Base-by-base conservation (phyloP, 805 yeast species). In the Danielia oregonensis region DNA sequence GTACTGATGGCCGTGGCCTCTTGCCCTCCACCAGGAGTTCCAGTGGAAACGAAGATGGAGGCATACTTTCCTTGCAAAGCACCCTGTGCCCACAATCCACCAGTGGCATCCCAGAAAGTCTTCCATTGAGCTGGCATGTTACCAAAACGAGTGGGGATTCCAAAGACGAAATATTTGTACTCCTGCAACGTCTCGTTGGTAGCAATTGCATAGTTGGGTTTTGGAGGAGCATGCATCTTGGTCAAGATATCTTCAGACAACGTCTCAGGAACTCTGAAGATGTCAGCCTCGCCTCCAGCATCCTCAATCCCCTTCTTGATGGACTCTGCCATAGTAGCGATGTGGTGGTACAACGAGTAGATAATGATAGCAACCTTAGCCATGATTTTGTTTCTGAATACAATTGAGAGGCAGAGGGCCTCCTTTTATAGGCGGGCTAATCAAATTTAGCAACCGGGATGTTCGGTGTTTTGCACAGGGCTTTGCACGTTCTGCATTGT, bases 261-360 rank as follows among this genome's bases (percentile, higher is more conserved):
- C 9, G 49, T 43, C 37, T 52, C 47, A 10, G 57, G 50, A 18
- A 46, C 38, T 29, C 44, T 48, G 39, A 32, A 39, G 29, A 42
- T 44, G 18, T 44, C 43, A 37, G 82, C 80, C 2, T 54, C 48
- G 11, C 51, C 40, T 42, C 91, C 94, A 11, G 83, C 77, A 6
- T 75, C 67, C 55, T 75, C 80, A 27, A 84, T 72, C 48, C 95
- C 95, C 35, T 63, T 63, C 63, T 82, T 73, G 53, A 77, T 77
- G 28, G 83, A 66, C 57, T 79, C 76, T 24, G 95, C 94, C 51
- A 85, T 52, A 26, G 68, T 62, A 45, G 79, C 78, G 47, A 82
- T 65, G 64, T 87, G 96, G 42, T 88, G 88, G 68, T 84, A 86
- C 48, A 82, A 58, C 24, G 95, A 81, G 74, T 87, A 87, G 58